Evolutionary conservation across 2,329 filamentous ascomycete genomes (phyloP), one percentile per base, ranked within the genome.

Genomic region (Colletotrichum tofieldiae): DNA sequence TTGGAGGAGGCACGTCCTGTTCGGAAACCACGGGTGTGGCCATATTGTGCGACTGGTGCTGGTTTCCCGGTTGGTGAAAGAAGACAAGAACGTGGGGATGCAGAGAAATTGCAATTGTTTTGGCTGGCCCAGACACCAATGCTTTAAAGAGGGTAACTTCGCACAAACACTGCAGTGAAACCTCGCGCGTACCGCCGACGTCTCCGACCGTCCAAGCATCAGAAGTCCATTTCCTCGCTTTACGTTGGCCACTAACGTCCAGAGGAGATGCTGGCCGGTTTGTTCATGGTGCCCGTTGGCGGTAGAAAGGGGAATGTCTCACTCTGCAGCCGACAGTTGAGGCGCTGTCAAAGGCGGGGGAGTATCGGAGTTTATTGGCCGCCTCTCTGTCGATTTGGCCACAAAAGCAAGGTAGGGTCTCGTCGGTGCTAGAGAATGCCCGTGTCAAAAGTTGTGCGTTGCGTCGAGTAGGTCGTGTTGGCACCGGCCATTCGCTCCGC

Each of bases 291-390:
- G 18, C 41, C 51, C 60, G 52, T 5, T 8, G 51, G 41, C 35
- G 23, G 43, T 23, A 26, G n/a, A 5, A 35, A 43, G 35, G 41
- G 43, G 20, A 26, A 26, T 56, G 67, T 69, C 54, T 65, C 60
- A 58, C 23, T 64, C 60, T 69, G 67, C 67, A 47, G 52, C 52
- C 45, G 52, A 65, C 67, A 69, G 61, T 58, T 65, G 67, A 59
- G 67, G 67, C 66, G 66, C 52, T 65, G 54, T 52, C 35, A 69
- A 65, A 43, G 35, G 60, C 29, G 20, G 32, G 55, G 55, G 55
- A 23, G 37, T 37, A 16, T 26, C 23, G 20, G 14, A 41, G 12
- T 9, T 20, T 23, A 58, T 58, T 58, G 55, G 55, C n/a, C 37
- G 55, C 55, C 55, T 29, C 35, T 26, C 2, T 11, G 2, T n/a